Base-by-base conservation (phyloP, 352 stramenopile genomes). In the Pythium utonaiense region DNA sequence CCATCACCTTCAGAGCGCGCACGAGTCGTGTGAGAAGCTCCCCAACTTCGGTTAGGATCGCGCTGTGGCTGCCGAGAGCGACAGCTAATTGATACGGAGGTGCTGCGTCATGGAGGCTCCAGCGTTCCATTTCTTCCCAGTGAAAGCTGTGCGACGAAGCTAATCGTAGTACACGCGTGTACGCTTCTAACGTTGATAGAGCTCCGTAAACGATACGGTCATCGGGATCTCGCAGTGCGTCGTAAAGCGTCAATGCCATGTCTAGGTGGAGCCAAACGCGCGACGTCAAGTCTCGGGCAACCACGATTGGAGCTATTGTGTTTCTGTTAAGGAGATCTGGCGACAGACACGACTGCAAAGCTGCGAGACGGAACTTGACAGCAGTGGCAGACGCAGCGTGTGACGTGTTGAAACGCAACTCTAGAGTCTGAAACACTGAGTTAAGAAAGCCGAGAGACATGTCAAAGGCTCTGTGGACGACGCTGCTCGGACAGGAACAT, bases 371-470 rank as follows among this genome's bases (percentile, higher is more conserved):
- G 47, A 75, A 79, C 51, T 79, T 83, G 1, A 70, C 57, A 5
- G 75, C 60, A 14, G 64, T 47, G 21, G 71, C 59, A 1, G 67
- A 70, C 21, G 75, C 64, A 3, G 62, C 72, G 22, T 64, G 64
- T 0, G 64, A 69, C 24, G 77, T 50, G 52, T 78, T 79, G 40
- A 84, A 84, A 21, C 70, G 62, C 13, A 79, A 68, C n/a, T 81
- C 75, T 21, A 79, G 64, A 4, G 64, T 69, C 24, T 72, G 60
- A 38, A 73, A 69, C 21, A 77, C 10, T 4, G 77, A 16, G 6
- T 47, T n/a, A 17, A 77, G 40, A 33, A 68, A 66, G 42, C 44
- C 51, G 13, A 66, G 3, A 6, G 28, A 33, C 17, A 58, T 38
- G 14, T 45, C 16, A 16, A 22, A 7, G 3, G 13, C 27, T 17